phyloP scores from a whole-genome alignment of 208 protist species.

The Porcisia hertigi region DNA sequence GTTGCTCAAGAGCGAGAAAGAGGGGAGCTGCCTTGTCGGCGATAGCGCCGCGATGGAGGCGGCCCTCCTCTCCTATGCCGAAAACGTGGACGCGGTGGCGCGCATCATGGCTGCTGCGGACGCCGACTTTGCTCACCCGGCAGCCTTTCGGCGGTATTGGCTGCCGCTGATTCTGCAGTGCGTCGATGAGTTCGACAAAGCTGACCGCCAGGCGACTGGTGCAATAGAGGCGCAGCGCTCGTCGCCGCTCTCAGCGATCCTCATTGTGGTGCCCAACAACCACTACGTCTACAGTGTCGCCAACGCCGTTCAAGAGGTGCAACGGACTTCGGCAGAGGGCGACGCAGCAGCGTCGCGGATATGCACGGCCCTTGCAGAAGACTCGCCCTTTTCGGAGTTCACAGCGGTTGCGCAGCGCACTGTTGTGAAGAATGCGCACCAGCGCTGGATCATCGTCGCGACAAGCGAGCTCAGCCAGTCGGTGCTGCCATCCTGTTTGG shows the following conservation, averaged over 20 bases:
- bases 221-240: conserved; percentile 6
- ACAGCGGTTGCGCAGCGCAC: conserved; percentile 30
- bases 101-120: conserved; percentile 69
- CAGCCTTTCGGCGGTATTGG: conserved; percentile 62
- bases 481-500: conserved; percentile 55
- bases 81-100: conserved; percentile 80
- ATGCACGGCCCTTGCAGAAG: conserved; percentile 32
- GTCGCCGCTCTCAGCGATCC: conserved; percentile 17
- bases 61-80: conserved; percentile 59
- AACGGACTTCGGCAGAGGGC: not conserved
- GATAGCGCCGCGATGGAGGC: conserved; percentile 27
- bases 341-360: conserved; percentile 9
- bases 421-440: conserved; percentile 4
- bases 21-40: conserved; percentile 57
- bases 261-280: conserved; percentile 37
- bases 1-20: conserved; percentile 69
- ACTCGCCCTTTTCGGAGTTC: conserved; percentile 24
- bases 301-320: conserved; percentile 13
- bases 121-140: conserved; percentile 58
- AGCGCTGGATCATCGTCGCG: conserved; percentile 55
- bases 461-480: conserved; percentile 70
- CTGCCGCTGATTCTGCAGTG: conserved; percentile 50
- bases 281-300: conserved; percentile 29
- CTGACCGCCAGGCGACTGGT: conserved; percentile 31
- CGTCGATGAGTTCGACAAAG: conserved; percentile 59